Evolutionary conservation across 306 rosid species (phyloP).

Genomic region (Begonia loranthoides): DNA sequence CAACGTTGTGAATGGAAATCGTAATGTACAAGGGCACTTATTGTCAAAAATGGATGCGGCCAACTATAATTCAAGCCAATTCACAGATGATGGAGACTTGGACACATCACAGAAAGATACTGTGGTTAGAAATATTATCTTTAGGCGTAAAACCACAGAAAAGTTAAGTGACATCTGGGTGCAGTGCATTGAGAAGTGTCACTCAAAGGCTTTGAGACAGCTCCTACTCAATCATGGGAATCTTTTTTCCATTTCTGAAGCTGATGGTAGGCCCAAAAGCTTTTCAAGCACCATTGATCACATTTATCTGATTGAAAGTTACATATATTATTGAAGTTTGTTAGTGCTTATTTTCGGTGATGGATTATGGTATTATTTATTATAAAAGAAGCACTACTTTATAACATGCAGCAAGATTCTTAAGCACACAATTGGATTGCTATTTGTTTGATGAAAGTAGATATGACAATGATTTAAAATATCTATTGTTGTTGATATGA

Average conservation of each 20-base stretch:
- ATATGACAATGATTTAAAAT: not conserved
- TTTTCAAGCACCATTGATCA: slow-evolving; percentile 9
- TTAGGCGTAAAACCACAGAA: slow-evolving; percentile 48
- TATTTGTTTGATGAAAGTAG: not conserved
- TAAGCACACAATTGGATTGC: not conserved
- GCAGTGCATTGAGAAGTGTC: slow-evolving; percentile 70
- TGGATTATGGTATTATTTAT: not conserved
- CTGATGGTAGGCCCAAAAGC: slow-evolving; percentile 50
- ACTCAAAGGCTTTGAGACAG: slow-evolving; percentile 86
- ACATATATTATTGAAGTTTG: no score
- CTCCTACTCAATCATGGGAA: slow-evolving; percentile 69
- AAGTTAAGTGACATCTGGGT: slow-evolving; percentile 68
- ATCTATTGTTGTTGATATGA: not conserved
- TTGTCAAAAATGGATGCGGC: slow-evolving; percentile 30
- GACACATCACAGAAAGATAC: slow-evolving; percentile 42
- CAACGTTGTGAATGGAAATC: slow-evolving; percentile 27
- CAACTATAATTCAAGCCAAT: slow-evolving; percentile 32
- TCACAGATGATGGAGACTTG: slow-evolving; percentile 37
- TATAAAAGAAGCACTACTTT: not conserved
- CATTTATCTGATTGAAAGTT: not conserved
- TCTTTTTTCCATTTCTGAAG: slow-evolving; percentile 85
- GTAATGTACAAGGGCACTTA: slow-evolving; percentile 28
- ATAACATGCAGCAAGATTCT: not conserved
- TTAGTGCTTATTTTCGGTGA: no score
- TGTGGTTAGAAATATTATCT: slow-evolving; percentile 34